Conservation (phyloP, 2,329 filamentous ascomycete genomes). For the Fusarium secorum region DNA sequence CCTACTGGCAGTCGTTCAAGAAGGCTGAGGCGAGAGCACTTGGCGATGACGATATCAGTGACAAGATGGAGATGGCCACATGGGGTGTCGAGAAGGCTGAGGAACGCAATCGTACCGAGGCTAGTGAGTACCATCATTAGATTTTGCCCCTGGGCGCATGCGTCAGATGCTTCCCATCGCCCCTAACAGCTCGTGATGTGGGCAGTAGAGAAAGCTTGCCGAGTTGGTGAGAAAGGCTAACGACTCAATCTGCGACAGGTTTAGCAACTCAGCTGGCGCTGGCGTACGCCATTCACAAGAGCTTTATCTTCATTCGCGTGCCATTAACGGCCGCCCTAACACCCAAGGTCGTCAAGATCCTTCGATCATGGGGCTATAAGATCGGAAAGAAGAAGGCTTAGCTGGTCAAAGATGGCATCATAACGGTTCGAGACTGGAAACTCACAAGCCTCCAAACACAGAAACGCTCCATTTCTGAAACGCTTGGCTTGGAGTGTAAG, state of each 20-base stretch:
- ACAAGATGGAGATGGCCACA: conserved; percentile 59
- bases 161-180: not conserved
- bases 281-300: conserved; percentile 97
- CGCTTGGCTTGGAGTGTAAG: conserved; percentile 3
- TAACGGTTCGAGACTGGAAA: conserved; percentile 17
- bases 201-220: conserved; percentile 3
- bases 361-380: conserved; percentile 91
- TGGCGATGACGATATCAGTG: conserved; percentile 54
- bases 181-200: not conserved
- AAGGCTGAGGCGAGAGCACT: conserved; percentile 54
- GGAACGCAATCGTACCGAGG: conserved; percentile 67
- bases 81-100: conserved; percentile 72
- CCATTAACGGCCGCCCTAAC: conserved; percentile 89
- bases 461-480: conserved; percentile 10
- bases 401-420: conserved; percentile 6
- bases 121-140: conserved; percentile 68
- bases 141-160: conserved; percentile 12
- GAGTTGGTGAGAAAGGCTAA: conserved; percentile 35
- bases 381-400: conserved; percentile 74
- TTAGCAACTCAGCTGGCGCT: conserved; percentile 84
- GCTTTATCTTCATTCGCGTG: conserved; percentile 94
- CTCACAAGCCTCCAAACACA: conserved; percentile 8
- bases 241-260: conserved; percentile 51
- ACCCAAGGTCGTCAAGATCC: conserved; percentile 90
- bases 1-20: conserved; percentile 58